Evolutionary conservation across 352 stramenopile genomes (phyloP), one percentile per base, ranked within the genome.

Genomic region (Pythium insidiosum): DNA sequence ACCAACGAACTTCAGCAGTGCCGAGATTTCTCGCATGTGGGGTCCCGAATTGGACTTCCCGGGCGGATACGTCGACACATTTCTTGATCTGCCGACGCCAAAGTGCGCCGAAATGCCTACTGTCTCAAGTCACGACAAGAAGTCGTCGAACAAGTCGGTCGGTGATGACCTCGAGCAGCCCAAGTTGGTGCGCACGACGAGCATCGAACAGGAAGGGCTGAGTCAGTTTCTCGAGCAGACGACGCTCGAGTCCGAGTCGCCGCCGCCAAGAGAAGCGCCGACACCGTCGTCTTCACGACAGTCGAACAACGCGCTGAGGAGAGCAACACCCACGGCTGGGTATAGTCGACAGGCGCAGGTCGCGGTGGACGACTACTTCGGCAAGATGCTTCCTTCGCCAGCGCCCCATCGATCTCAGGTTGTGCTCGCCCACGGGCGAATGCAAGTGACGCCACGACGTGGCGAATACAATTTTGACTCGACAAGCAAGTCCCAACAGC

Each of bases 161-260:
- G 21, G 24, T 44, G 20, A 28, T 26, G 43, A 67, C n/a, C 47
- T 85, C 0, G 56, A 71, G 6, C 66, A 74, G 29, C 74, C 72
- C 44, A 73, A 67, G 42, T 59, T 86, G 6, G 65, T 88, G 30
- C 78, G 73, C 10, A 84, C 66, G 7, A 79, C 40, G 4, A 87
- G 72, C 33, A 73, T 88, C 19, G 78, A 90, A 34, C 78, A 90
- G 45, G 73, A 90, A 58, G 73, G 73, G 0, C 58, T 88, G 47
- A 88, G 75, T 29, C 61, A 85, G 13, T 87, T 84, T 51, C 59
- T 90, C 4, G 68, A 85, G 39, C 73, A 86, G 35, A 82, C 73
- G 3, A 70, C 75, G 28, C 47, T 88, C 31, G 56, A 65, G 23
- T 39, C 49, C 6, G 56, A 35, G 12, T 30, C 52, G 19, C 51